Conservation (phyloP, 2,329 filamentous ascomycete species). For the Madurella mycetomatis region DNA sequence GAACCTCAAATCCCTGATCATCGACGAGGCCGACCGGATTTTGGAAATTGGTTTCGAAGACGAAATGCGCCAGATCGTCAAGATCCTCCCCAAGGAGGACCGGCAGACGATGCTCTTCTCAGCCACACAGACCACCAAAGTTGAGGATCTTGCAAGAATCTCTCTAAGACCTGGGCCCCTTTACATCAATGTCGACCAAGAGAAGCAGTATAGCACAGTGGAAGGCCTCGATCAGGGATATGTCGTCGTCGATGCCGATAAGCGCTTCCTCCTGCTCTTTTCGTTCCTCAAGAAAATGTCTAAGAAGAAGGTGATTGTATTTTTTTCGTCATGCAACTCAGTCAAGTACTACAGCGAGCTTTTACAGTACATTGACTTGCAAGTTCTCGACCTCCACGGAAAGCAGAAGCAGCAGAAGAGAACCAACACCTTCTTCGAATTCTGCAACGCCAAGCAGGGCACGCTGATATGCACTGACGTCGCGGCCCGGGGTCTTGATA, state of each 20-base stretch:
- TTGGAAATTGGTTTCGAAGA: conserved; percentile 98
- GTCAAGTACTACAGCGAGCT: conserved; percentile 96
- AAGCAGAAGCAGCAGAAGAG: conserved; percentile 99
- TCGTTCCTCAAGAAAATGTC: conserved; percentile 88
- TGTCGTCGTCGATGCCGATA: conserved; percentile 87
- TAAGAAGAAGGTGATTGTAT: conserved; percentile 97
- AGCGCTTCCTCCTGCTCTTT: conserved; percentile 89
- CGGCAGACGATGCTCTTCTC: conserved; percentile 98
- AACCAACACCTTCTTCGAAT: conserved; percentile 99
- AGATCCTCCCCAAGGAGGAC: conserved; percentile 81
- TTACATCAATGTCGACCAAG: conserved; percentile 94
- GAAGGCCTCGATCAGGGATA: conserved; percentile 95
- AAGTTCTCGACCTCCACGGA: conserved; percentile 67
- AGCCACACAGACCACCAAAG: conserved; percentile 96
- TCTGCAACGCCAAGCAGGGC: conserved; percentile 69
- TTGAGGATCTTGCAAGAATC: conserved; percentile 92
- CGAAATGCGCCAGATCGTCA: conserved; percentile 94
- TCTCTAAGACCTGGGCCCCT: conserved; percentile 86
- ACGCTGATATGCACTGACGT: conserved; percentile 96
- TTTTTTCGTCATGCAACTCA: conserved; percentile 87
- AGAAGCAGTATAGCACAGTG: conserved; percentile 85
- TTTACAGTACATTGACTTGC: conserved; percentile 92
- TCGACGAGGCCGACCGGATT: conserved; percentile 95
- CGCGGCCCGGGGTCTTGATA: conserved; percentile 88
- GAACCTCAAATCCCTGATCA: conserved; percentile 86